phyloP scores from a whole-genome alignment of 139 green algal genomes.

The Auxenochlorella protothecoides region DNA sequence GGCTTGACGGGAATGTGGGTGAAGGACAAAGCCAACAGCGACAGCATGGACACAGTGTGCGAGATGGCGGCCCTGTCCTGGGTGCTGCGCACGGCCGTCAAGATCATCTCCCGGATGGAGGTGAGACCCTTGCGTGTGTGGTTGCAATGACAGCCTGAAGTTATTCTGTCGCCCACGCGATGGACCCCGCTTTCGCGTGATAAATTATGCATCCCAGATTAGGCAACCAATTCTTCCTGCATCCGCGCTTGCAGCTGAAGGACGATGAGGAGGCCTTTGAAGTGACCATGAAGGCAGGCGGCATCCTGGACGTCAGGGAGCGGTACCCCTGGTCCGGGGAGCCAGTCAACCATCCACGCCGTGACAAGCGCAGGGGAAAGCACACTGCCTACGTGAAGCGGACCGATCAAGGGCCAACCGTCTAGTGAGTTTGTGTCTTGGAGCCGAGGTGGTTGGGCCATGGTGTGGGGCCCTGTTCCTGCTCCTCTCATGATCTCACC shows the following conservation, averaged over 20 bases:
- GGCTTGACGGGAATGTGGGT: too few species aligned
- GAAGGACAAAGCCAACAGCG: neutral
- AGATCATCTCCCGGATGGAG: slow-evolving; percentile 23
- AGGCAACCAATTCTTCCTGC: neutral
- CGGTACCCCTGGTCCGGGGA: slow-evolving; percentile 23
- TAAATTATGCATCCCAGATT: neutral
- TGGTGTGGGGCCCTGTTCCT: too few species aligned
- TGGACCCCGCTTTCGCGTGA: neutral
- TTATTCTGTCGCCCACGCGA: too few species aligned
- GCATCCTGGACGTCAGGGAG: slow-evolving; percentile 31
- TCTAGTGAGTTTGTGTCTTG: slow-evolving; percentile 10
- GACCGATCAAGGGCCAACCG: neutral
- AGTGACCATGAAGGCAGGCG: slow-evolving; percentile 27
- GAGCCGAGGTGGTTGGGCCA: neutral
- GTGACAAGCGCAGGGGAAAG: slow-evolving; percentile 32
- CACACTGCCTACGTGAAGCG: slow-evolving; percentile 17
- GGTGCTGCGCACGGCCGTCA: slow-evolving; percentile 21
- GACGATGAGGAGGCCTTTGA: slow-evolving; percentile 14
- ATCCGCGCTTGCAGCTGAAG: slow-evolving; percentile 8
- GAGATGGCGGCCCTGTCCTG: slow-evolving; percentile 33
- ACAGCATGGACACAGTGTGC: slow-evolving; percentile 10
- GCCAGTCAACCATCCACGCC: slow-evolving; percentile 15
- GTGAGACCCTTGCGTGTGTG: neutral
- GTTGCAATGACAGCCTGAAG: too few species aligned
- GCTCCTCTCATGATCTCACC: neutral